Percentiles rank a stretch among this genome's conserved stretches.
phyloP scores from a whole-genome alignment of 2,329 filamentous ascomycete genomes.

The Chrysoporthe deuterocubensis region DNA sequence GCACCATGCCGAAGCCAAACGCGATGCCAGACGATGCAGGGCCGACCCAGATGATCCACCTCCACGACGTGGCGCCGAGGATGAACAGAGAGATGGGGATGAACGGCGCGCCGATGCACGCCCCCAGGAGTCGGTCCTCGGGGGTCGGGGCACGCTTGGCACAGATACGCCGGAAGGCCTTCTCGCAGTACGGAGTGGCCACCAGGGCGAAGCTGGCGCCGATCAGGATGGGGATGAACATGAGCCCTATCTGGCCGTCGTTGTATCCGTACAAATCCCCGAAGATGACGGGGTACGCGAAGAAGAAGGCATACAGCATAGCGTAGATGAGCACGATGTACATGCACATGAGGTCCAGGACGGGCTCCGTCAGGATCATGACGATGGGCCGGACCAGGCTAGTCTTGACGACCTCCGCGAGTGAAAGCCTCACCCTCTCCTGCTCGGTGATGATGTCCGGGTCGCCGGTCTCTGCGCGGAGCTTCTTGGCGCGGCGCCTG shows the following conservation, averaged over 20 bases:
- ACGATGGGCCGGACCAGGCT: slow-evolving; percentile 7
- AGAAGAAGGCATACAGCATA: slow-evolving; percentile 13
- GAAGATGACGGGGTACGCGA: slow-evolving; percentile 13
- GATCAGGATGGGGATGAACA: slow-evolving; percentile 43
- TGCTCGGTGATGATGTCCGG: slow-evolving; percentile 4
- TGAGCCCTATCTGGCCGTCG: slow-evolving; percentile 32
- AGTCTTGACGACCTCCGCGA: slow-evolving; percentile 7
- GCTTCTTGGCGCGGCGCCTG: background rate
- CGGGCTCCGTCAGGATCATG: slow-evolving; percentile 13
- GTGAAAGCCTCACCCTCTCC: background rate
- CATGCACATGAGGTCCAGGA: slow-evolving; percentile 13
- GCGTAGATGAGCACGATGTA: slow-evolving; percentile 16
- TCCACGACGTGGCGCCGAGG: slow-evolving; percentile 69
- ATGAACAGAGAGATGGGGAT: slow-evolving; percentile 69
- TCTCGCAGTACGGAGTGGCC: slow-evolving; percentile 2
- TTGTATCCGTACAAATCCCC: slow-evolving; percentile 1
- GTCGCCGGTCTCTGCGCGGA: slow-evolving; percentile 20
- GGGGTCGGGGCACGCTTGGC: background rate
- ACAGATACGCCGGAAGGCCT: background rate
- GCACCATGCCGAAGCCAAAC: slow-evolving; percentile 45
- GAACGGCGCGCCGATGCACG: slow-evolving; percentile 63
- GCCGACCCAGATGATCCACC: slow-evolving; percentile 55
- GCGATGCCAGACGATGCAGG: slow-evolving; percentile 38
- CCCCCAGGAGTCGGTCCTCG: slow-evolving; percentile 66
- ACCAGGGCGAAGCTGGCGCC: slow-evolving; percentile 42